phyloP scores from a whole-genome alignment of 2,329 filamentous ascomycete species.

The Neopestalotiopsis clavispora region DNA sequence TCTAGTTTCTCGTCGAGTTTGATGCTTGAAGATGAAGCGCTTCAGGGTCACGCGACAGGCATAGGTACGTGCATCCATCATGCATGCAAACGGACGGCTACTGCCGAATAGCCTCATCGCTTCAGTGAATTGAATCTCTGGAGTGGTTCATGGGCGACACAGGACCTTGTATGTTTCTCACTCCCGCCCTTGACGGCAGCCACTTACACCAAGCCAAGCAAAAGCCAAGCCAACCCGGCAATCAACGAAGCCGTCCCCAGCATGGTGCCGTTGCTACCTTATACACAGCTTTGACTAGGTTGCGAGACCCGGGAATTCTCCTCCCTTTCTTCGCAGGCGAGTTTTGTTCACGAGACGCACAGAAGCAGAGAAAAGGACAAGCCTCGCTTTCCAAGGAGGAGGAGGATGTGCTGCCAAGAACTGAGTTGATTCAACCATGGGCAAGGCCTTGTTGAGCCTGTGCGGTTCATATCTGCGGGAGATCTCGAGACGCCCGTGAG shows the following conservation, averaged over 20 bases:
- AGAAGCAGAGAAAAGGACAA: not conserved
- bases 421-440: not conserved
- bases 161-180: not conserved
- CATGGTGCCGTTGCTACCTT: not conserved
- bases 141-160: not conserved
- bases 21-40: slow-evolving; percentile 1
- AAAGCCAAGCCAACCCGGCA: not conserved
- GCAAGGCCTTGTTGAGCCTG: not conserved
- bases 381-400: not conserved
- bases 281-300: not conserved
- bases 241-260: not conserved
- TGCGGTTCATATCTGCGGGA: not conserved
- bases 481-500: slow-evolving; percentile 5
- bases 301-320: not conserved
- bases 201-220: not conserved
- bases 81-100: not conserved
- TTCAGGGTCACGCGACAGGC: not conserved
- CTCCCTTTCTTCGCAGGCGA: not conserved
- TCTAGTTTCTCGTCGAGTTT: not conserved
- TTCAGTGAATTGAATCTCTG: not conserved
- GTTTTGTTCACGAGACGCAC: not conserved
- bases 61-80: not conserved
- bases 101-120: not conserved
- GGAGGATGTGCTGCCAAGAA: not conserved
- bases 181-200: not conserved